Percentiles rank a stretch among this genome's conserved stretches.
Evolutionary conservation across 257 asterid species (phyloP).

Genomic region (Craterostigma plantagineum): DNA sequence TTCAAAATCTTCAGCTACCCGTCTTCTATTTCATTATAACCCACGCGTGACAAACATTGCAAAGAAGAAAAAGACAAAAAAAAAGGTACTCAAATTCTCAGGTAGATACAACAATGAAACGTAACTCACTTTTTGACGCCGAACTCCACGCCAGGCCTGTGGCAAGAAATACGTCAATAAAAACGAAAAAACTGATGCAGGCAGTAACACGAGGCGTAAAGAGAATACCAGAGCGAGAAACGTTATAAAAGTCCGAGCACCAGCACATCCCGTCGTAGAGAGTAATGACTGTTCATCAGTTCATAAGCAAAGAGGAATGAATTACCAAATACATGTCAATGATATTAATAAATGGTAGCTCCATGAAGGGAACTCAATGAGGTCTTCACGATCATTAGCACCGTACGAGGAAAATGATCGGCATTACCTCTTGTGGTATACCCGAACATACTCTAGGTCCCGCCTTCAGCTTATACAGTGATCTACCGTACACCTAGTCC

Average conservation of each 20-base stretch:
- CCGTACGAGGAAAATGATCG: not conserved
- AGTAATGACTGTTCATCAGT: conserved; percentile 27
- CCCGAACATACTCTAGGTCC: conserved; percentile 23
- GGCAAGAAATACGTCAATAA: conserved; percentile 3
- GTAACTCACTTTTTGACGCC: conserved; percentile 35
- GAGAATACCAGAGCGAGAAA: conserved; percentile 37
- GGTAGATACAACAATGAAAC: not conserved
- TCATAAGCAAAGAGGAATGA: conserved; percentile 10
- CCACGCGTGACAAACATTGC: conserved; percentile 5
- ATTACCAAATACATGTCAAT: not conserved
- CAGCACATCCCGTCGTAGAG: conserved; percentile 15
- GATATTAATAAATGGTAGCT: no score
- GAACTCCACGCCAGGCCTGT: conserved; percentile 30
- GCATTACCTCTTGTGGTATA: conserved; percentile 36
- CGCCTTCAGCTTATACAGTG: conserved; percentile 26
- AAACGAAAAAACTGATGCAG: not conserved
- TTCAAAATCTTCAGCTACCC: no score
- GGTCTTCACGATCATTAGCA: not conserved
- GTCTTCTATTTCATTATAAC: not conserved
- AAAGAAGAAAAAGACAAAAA: no score
- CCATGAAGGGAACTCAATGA: no score
- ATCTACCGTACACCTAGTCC: conserved; percentile 38
- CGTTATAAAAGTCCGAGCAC: conserved; percentile 24
- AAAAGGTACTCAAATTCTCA: not conserved
- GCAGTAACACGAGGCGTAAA: not conserved